A percentile compares a stretch with the other conserved stretches of the same genome.
phyloP scores from a whole-genome alignment of 371 early-diverging fungal species.

The Rhizopus stolonifer region DNA sequence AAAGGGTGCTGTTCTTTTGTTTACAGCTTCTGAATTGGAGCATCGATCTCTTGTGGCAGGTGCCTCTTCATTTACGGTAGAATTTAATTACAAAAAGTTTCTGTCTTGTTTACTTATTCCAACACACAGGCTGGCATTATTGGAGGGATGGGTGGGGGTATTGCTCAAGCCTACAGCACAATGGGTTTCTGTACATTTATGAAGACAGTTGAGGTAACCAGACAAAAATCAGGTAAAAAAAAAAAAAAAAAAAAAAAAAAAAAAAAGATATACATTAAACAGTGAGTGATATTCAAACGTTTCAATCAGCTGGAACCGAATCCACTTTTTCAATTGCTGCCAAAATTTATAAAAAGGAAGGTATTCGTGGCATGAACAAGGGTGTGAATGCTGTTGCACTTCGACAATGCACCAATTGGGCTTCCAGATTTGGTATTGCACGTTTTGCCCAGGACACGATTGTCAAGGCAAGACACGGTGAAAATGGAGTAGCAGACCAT shows the following conservation, averaged over 20 bases:
- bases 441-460: conserved; percentile 83
- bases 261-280: conserved; percentile 2
- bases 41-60: conserved; percentile 60
- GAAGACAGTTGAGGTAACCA: conserved; percentile 98
- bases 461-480: conserved; percentile 51
- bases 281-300: neutral
- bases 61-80: conserved; percentile 59
- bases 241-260: conserved; percentile 7
- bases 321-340: conserved; percentile 84
- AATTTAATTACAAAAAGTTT: no score
- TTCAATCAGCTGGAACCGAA: conserved; percentile 45
- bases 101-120: conserved; percentile 2
- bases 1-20: conserved; percentile 93
- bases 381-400: conserved; percentile 91
- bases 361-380: conserved; percentile 94
- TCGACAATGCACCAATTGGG: conserved; percentile 96
- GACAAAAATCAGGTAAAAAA: conserved; percentile 75
- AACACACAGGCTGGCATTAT: conserved; percentile 72
- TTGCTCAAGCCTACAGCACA: conserved; percentile 92
- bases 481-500: conserved; percentile 25
- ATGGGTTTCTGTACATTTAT: conserved; percentile 99
- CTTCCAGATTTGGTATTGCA: conserved; percentile 89
- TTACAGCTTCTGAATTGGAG: conserved; percentile 93
- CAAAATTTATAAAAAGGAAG: conserved; percentile 90
- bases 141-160: conserved; percentile 92